phyloP scores from a whole-genome alignment of 2,329 filamentous ascomycete genomes.

The Capronia epimyces region DNA sequence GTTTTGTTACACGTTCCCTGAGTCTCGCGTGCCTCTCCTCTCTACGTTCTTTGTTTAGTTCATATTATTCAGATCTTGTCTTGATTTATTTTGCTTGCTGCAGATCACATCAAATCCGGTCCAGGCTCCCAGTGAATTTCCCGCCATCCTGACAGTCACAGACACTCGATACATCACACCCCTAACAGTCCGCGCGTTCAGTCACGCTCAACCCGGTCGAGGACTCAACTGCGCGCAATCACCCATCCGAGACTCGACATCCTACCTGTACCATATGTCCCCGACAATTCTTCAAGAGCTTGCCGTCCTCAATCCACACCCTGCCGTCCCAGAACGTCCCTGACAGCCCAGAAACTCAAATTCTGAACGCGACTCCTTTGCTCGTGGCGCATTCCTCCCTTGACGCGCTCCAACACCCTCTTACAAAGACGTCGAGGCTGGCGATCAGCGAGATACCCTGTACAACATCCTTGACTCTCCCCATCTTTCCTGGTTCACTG shows the following conservation, averaged over 20 bases:
- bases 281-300: conserved; percentile 7
- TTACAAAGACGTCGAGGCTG: conserved; percentile 15
- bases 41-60: conserved; percentile 19
- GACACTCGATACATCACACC: conserved; percentile 15
- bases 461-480: conserved; percentile 12
- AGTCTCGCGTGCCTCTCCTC: conserved; percentile 8
- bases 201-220: conserved; percentile 12
- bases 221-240: conserved; percentile 22
- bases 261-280: conserved; percentile 21
- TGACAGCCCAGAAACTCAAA: conserved; percentile 26
- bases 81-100: conserved; percentile 14
- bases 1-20: conserved; percentile 2
- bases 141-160: conserved; percentile 3
- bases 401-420: conserved; percentile 15
- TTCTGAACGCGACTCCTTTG: conserved; percentile 22
- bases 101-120: conserved; percentile 4
- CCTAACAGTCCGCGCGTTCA: conserved; percentile 1
- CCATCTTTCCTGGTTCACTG: conserved; percentile 7
- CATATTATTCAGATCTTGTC: conserved; percentile 11
- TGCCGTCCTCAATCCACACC: conserved; percentile 16
- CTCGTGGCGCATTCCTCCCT: conserved; percentile 24
- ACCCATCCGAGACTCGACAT: conserved; percentile 22
- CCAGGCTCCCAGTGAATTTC: conserved; percentile 14
- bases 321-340: conserved; percentile 7
- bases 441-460: conserved; percentile 18